A percentile compares a stretch with the other conserved stretches of the same genome.
Conservation (phyloP, 257 asterid species). For the Solanum pinnatisectum region DNA sequence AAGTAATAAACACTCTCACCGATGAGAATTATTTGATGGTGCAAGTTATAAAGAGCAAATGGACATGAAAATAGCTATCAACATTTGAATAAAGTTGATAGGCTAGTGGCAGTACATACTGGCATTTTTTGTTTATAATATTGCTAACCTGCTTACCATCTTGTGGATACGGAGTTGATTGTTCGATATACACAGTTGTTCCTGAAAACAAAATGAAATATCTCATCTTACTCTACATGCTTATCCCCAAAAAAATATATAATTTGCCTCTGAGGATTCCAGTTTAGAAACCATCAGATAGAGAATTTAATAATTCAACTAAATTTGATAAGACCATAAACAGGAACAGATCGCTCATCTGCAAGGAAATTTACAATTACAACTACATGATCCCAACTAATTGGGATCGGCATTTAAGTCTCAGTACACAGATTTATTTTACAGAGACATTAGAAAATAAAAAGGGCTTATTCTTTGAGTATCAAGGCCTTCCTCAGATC, state of each 20-base stretch:
- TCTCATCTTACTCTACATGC: not conserved
- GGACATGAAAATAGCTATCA: not conserved
- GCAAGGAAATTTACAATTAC: not conserved
- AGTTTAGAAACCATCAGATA: not conserved
- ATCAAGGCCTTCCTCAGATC: not conserved
- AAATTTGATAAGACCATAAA: not conserved
- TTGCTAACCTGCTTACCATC: conserved; percentile 90
- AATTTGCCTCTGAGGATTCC: not conserved
- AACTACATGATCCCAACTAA: not conserved
- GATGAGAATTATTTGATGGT: not conserved
- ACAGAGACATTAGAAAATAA: not conserved
- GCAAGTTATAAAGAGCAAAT: not conserved
- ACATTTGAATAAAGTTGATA: not conserved
- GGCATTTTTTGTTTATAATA: not conserved
- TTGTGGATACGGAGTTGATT: conserved; percentile 72
- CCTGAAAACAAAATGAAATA: conserved; percentile 42
- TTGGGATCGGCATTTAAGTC: not conserved
- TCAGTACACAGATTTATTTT: not conserved
- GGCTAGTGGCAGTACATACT: not conserved
- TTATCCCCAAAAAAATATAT: not conserved
- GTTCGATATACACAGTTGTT: conserved; percentile 76
- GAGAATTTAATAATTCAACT: not conserved
- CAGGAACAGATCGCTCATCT: not conserved
- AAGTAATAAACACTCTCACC: not conserved
- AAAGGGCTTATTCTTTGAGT: not conserved